Conservation (phyloP, 305 asterid genomes). For the Ruellia speciosa region DNA sequence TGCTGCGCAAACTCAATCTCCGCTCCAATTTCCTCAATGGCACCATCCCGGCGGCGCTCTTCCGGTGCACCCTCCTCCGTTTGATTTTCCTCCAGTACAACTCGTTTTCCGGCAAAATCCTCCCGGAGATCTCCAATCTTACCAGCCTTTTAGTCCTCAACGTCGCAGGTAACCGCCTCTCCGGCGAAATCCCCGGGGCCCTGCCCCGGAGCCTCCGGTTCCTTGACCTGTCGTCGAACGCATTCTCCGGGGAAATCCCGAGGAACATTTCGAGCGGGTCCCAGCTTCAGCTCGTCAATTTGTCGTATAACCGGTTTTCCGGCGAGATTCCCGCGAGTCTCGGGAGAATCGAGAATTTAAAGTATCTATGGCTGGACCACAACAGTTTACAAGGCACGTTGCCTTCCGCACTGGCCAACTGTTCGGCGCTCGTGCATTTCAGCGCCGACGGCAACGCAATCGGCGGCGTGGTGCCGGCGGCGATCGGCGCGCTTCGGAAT, state of each 20-base stretch:
- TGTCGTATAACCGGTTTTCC: slow-evolving; percentile 45
- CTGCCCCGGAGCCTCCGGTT: slow-evolving; percentile 37
- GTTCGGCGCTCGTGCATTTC: slow-evolving; percentile 53
- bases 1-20: slow-evolving; percentile 55
- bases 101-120: slow-evolving; percentile 37
- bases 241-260: slow-evolving; percentile 48
- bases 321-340: slow-evolving; percentile 54
- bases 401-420: slow-evolving; percentile 61
- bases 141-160: slow-evolving; percentile 36
- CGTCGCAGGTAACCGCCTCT: slow-evolving; percentile 41
- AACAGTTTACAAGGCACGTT: slow-evolving; percentile 50
- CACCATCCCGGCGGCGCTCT: slow-evolving; percentile 41
- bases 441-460: slow-evolving; percentile 59
- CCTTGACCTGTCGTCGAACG: slow-evolving; percentile 54
- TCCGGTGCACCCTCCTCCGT: slow-evolving; percentile 37
- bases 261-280: slow-evolving; percentile 26
- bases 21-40: slow-evolving; percentile 49
- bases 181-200: slow-evolving; percentile 41
- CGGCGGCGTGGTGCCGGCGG: slow-evolving; percentile 56
- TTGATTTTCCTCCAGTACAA: slow-evolving; percentile 47
- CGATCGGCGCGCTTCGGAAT: slow-evolving; percentile 40
- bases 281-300: slow-evolving; percentile 40
- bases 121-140: slow-evolving; percentile 40
- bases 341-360: slow-evolving; percentile 43
- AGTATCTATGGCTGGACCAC: slow-evolving; percentile 53